Evolutionary conservation across 23 red algal genomes (phyloP), one percentile per base, ranked within the genome.

Genomic region (Gracilaria domingensis): DNA sequence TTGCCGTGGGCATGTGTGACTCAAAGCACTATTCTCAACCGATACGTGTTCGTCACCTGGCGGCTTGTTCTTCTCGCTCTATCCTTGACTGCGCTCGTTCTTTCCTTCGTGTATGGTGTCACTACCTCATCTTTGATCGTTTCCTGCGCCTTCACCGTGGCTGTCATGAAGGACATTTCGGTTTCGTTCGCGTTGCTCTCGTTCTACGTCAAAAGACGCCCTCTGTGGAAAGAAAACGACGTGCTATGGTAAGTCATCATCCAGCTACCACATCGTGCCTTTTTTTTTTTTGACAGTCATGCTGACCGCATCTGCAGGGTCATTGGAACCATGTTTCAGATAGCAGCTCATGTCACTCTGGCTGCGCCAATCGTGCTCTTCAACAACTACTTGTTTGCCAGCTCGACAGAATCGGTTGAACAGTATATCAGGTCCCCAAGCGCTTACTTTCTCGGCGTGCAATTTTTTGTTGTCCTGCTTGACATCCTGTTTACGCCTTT

Each of bases 1-100:
- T 77, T 51, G 45, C 72, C 72, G 7, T 77, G 72, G 72, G 45
- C 25, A 12, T 49, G 40, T 30, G 45, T 77, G 5, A 51, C 45
- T 9, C 72, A 51, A 25, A 77, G 72, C 72, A 45, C 72, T 45
- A 42, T 77, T 50, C 17, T 77, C 4, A 77, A 77, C 72, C 38
- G 45, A 0, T 77, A 77, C 26, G 39, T 77, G 23, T 77, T 49
- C n/a, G 20, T 77, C 0, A 51, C 45, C 45, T 77, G 72, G 72
- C 40, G 45, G 18, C 4, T 48, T 1, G 16, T 51, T 0, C 40
- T 77, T 45, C 34, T 77, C 23, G 20, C 72, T 34, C 26, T 49
- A 12, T 77, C 72, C 4, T 11, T 77, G 72, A 51, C 72, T 25
- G 7, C 40, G 38, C 72, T 77, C 36, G 20, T 77, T 77, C 1